A percentile compares a stretch with the other conserved stretches of the same genome.
These are phyloP conservation scores for Kwoniella sp. DNA, from an alignment of 768 basidiomycete genomes.

Conservation along the genomic window DNA sequence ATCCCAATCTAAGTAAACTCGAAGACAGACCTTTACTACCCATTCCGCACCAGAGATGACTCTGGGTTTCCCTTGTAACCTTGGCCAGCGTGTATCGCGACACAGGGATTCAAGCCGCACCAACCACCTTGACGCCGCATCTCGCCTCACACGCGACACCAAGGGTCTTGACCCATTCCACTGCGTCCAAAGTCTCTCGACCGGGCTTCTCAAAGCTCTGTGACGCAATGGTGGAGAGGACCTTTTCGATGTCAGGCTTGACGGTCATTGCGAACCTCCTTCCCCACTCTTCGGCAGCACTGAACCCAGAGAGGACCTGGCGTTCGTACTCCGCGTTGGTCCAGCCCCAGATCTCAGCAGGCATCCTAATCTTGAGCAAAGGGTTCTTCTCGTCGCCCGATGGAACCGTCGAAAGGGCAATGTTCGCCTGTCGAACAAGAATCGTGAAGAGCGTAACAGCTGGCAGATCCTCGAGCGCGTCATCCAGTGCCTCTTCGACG, in stretches of 20 bases:
- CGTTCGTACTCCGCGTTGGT: slow-evolving; percentile 48
- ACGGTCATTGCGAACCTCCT: slow-evolving; percentile 43
- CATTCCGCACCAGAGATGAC: too few relatives aligned
- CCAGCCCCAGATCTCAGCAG: slow-evolving; percentile 49
- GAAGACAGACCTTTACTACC: too few relatives aligned
- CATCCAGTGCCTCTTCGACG: slow-evolving; percentile 48
- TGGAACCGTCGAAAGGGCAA: slow-evolving; percentile 20
- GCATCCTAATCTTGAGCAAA: slow-evolving; percentile 17
- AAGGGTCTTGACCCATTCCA: slow-evolving; percentile 42
- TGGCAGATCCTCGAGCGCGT: slow-evolving; percentile 55
- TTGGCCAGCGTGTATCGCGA: not conserved
- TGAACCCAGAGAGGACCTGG: slow-evolving; percentile 51
- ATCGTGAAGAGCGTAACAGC: slow-evolving; percentile 49
- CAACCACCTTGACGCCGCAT: slow-evolving; percentile 27
- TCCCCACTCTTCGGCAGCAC: slow-evolving; percentile 52
- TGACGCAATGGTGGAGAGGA: slow-evolving; percentile 26
- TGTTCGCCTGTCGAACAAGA: slow-evolving; percentile 42
- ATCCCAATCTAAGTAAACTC: not conserved
- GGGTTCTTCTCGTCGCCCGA: slow-evolving; percentile 18
- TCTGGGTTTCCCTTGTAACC: too few relatives aligned
- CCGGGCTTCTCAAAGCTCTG: slow-evolving; percentile 23
- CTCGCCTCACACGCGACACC: slow-evolving; percentile 45
- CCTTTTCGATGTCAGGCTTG: slow-evolving; percentile 51
- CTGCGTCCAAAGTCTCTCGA: slow-evolving; percentile 30
- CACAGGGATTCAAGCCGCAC: slow-evolving; percentile 22